Evolutionary conservation across 345 rosid genomes (phyloP).

Genomic region (Ceriops zippeliana): DNA sequence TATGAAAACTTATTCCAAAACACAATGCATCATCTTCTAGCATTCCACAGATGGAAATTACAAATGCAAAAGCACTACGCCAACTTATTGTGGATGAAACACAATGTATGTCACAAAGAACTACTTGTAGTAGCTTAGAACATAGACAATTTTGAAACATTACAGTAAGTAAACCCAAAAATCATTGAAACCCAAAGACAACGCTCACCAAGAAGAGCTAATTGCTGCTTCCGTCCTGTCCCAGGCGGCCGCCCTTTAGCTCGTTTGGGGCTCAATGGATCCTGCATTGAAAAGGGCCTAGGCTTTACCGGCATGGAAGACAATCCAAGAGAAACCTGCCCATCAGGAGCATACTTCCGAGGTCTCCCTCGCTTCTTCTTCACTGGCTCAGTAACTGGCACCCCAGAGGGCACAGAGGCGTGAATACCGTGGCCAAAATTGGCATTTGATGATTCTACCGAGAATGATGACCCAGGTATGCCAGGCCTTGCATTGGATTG

Average conservation of each 20-base stretch:
- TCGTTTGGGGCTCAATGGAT: slow-evolving; percentile 52
- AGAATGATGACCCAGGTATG: slow-evolving; percentile 43
- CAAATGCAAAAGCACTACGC: neutral
- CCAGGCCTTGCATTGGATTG: slow-evolving; percentile 38
- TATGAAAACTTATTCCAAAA: neutral
- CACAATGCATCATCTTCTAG: neutral
- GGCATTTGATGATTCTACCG: slow-evolving; percentile 49
- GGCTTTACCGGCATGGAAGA: slow-evolving; percentile 58
- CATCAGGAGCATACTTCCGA: slow-evolving; percentile 79
- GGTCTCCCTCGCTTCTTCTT: slow-evolving; percentile 99
- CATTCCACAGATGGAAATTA: neutral
- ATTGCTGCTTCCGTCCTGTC: slow-evolving; percentile 88
- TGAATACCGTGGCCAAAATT: slow-evolving; percentile 55
- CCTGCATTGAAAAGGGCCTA: slow-evolving; percentile 52
- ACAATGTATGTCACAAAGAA: no score
- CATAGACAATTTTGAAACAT: slow-evolving; percentile 3
- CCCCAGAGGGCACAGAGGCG: slow-evolving; percentile 45
- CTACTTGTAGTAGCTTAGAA: no score
- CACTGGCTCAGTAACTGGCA: slow-evolving; percentile 47
- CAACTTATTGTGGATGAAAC: neutral
- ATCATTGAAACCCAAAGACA: slow-evolving; percentile 5
- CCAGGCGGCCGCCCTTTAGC: slow-evolving; percentile 94
- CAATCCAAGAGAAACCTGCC: slow-evolving; percentile 81
- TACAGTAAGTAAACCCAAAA: slow-evolving; percentile 4
- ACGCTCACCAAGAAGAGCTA: slow-evolving; percentile 76